Percentiles rank a stretch among this genome's conserved stretches.
Conservation (phyloP, 495 filamentous ascomycete species). For the Trypethelium eluteriae region DNA sequence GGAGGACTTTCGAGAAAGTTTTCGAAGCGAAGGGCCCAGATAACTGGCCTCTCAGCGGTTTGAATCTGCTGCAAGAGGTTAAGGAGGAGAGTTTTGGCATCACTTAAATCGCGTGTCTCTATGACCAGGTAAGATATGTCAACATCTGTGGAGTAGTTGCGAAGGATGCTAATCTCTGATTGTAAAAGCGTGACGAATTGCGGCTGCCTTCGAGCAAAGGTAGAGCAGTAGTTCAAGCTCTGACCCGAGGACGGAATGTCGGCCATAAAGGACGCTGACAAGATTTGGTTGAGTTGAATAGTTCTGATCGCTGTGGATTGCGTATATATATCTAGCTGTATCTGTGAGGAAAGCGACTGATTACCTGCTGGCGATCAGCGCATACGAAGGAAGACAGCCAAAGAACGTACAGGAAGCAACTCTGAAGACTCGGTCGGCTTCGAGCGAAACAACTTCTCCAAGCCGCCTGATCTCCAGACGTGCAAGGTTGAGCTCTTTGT, state of each 20-base stretch:
- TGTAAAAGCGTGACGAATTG: neutral
- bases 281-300: neutral
- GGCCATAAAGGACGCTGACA: neutral
- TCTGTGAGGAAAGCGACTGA: neutral
- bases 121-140: neutral
- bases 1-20: neutral
- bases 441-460: neutral
- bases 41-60: neutral
- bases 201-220: neutral
- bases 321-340: neutral
- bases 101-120: neutral
- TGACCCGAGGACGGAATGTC: neutral
- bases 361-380: neutral
- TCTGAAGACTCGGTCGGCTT: neutral
- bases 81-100: neutral
- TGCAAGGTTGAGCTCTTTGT: too few relatives aligned
- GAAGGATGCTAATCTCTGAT: neutral
- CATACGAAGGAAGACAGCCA: neutral
- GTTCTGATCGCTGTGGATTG: neutral
- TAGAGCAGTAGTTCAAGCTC: neutral
- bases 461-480: neutral
- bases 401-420: neutral
- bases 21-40: neutral
- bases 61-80: neutral
- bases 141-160: neutral